Evolutionary conservation across 2,329 filamentous ascomycete genomes (phyloP).

Genomic region (Monosporascus sp.): DNA sequence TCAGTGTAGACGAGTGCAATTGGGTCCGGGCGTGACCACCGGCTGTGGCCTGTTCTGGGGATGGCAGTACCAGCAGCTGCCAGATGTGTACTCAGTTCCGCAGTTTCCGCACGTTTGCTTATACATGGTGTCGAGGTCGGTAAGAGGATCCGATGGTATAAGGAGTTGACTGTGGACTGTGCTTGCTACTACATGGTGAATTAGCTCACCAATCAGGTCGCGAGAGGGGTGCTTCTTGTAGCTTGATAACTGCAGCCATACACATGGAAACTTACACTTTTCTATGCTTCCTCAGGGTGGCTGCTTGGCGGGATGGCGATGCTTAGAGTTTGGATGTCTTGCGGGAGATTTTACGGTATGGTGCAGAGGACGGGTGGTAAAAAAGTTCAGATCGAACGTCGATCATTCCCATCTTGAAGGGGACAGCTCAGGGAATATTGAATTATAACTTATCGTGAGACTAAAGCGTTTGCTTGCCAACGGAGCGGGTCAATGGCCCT

Average conservation of each 20-base stretch:
- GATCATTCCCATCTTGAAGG: neutral
- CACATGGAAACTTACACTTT: neutral
- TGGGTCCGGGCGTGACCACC: neutral
- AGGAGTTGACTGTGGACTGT: neutral
- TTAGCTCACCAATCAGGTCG: neutral
- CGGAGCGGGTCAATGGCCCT: neutral
- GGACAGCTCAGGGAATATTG: neutral
- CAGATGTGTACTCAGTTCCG: constrained; percentile 28
- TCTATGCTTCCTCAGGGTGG: neutral
- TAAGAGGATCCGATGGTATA: constrained; percentile 1
- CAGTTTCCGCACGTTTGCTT: constrained; percentile 29
- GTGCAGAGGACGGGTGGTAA: neutral
- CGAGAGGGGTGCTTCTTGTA: no score
- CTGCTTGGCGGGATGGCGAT: neutral
- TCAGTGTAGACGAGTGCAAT: neutral
- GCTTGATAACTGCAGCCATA: no score
- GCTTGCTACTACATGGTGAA: neutral
- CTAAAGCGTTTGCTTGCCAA: neutral
- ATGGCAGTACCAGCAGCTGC: constrained; percentile 32
- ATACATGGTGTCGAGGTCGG: constrained; percentile 20
- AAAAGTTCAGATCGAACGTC: neutral
- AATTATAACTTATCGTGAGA: neutral
- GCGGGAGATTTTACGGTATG: neutral
- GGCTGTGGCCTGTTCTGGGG: constrained; percentile 23
- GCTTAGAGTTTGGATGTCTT: neutral